Conservation (phyloP, 257 asterid species). For the Plectranthus barbatus region DNA sequence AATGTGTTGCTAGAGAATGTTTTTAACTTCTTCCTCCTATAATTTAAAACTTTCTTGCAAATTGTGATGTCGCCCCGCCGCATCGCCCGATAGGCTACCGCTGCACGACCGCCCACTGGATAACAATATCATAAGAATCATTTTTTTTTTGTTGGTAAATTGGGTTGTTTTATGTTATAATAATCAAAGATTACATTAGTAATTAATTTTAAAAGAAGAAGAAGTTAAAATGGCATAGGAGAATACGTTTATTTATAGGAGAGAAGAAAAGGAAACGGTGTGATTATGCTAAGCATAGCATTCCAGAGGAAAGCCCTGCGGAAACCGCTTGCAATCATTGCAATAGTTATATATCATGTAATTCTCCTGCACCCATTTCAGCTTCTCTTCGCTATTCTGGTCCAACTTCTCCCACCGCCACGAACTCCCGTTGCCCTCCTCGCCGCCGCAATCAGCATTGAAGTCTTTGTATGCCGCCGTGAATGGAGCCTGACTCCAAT, state of each 20-base stretch:
- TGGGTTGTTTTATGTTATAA: too few species aligned
- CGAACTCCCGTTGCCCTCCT: not conserved
- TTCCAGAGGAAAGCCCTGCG: conserved; percentile 15
- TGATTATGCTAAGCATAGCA: not conserved
- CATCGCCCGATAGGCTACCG: too few species aligned
- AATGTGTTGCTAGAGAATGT: too few species aligned
- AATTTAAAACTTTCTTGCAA: too few species aligned
- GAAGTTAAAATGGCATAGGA: too few species aligned
- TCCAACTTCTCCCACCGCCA: conserved; percentile 14
- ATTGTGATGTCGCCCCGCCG: too few species aligned
- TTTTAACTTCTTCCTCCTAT: too few species aligned
- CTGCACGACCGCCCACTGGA: too few species aligned
- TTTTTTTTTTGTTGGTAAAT: too few species aligned
- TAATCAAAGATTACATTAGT: too few species aligned
- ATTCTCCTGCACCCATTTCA: conserved; percentile 18
- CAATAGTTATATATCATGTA: conserved; percentile 20
- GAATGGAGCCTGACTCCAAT: conserved; percentile 44
- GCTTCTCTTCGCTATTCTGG: not conserved
- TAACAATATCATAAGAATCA: too few species aligned
- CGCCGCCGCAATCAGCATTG: not conserved
- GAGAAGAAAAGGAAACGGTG: not conserved
- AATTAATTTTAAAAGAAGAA: too few species aligned
- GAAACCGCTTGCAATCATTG: conserved; percentile 8
- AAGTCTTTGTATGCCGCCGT: conserved; percentile 29
- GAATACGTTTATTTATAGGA: not conserved